Conservation (phyloP, 768 basidiomycete genomes). For the Clavaria fumosa region DNA sequence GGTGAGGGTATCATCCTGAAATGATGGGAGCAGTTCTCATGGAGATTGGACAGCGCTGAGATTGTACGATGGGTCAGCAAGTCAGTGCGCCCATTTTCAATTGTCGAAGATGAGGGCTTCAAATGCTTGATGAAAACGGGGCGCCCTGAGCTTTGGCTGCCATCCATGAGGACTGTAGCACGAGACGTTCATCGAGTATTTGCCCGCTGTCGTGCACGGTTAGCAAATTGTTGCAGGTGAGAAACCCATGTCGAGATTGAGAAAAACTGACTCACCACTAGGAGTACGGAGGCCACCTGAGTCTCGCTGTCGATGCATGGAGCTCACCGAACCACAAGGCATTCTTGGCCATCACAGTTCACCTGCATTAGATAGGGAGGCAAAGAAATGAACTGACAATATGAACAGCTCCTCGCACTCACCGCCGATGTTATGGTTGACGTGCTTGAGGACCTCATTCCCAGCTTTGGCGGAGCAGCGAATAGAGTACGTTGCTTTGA, state of each 20-base stretch:
- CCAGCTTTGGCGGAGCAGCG: constrained; percentile 11
- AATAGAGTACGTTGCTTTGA: constrained; percentile 22
- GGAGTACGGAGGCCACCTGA: constrained; percentile 15
- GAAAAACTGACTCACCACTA: constrained; percentile 9
- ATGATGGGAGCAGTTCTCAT: not conserved
- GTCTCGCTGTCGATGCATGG: constrained; percentile 21
- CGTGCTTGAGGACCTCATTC: constrained; percentile 12
- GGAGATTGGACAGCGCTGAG: constrained; percentile 13
- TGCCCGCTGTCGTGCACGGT: constrained; percentile 3
- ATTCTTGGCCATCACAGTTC: constrained; percentile 16
- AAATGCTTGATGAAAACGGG: constrained; percentile 15
- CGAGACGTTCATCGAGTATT: constrained; percentile 13
- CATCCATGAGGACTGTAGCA: constrained; percentile 11
- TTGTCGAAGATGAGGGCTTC: constrained; percentile 17
- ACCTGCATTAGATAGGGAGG: constrained; percentile 10
- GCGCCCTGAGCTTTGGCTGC: constrained; percentile 13
- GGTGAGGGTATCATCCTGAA: constrained; percentile 12
- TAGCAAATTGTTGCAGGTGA: constrained; percentile 11
- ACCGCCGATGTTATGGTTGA: constrained; percentile 20
- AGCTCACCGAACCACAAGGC: constrained; percentile 20
- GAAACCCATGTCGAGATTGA: not conserved
- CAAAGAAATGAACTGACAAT: not conserved
- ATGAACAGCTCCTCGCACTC: constrained; percentile 16
- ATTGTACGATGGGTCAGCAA: constrained; percentile 18
- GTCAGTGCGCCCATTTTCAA: constrained; percentile 13